These are phyloP conservation scores for Ophiorrhiza pumila DNA, from an alignment of 257 asterid species.

Conservation along the genomic window DNA sequence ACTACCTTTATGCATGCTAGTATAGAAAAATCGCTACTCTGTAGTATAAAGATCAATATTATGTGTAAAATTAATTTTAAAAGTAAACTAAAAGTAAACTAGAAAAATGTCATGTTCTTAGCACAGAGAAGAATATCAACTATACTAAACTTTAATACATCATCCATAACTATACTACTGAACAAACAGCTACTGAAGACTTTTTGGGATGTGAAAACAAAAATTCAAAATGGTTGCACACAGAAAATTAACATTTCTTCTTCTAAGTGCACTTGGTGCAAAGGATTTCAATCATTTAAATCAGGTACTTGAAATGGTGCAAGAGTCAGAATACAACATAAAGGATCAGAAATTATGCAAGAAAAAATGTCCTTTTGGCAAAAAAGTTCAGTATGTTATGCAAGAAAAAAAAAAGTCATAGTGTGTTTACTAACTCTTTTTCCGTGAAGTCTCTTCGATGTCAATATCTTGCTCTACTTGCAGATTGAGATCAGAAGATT, in stretches of 20 bases:
- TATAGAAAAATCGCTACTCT: too few species aligned
- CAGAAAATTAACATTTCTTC: neutral
- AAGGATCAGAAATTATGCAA: neutral
- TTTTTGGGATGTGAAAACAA: neutral
- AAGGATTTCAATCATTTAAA: neutral
- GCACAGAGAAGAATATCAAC: too few species aligned
- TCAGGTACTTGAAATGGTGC: neutral
- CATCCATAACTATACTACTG: neutral
- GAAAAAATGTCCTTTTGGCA: neutral
- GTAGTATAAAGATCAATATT: too few species aligned
- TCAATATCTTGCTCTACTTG: conserved; percentile 37
- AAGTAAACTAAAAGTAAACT: too few species aligned
- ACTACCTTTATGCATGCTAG: too few species aligned
- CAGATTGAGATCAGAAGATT: conserved; percentile 30
- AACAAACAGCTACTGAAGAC: neutral
- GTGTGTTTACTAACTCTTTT: conserved; percentile 32
- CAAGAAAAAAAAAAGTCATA: neutral
- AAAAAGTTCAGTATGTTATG: too few species aligned
- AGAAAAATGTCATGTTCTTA: too few species aligned
- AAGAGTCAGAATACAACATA: neutral
- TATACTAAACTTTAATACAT: too few species aligned
- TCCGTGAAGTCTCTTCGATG: conserved; percentile 40
- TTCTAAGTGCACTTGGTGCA: neutral
- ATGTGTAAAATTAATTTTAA: too few species aligned
- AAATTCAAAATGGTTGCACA: neutral